Base-by-base conservation (phyloP, 78 protist species). In the Dictyostelium citrinum region DNA sequence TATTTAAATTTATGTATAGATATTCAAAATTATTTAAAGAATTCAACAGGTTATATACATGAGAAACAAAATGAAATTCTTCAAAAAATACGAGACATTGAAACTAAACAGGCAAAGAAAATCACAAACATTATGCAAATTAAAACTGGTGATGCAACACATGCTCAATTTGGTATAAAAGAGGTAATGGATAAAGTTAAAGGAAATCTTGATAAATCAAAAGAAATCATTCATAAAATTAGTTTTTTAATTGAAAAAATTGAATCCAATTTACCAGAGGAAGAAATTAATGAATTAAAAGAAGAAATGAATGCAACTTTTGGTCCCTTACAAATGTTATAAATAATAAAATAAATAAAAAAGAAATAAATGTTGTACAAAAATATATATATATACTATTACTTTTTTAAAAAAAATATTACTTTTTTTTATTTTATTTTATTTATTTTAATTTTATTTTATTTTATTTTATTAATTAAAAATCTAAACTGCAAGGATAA, bases 401-500 rank as follows among this genome's bases (percentile, higher is more conserved):
- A 5, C 3, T 37, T 37, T 37, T 37, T 37, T 3, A 49, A 12
- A 49, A 49, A 49, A 49, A 49, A 5, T 55, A 20, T 55, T 20
- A 20, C 16, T 20, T 14, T 55, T 27, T 27, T 64, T 27, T 64
- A 8, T 58, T 58, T 58, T 58, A 9, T 58, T 58, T 58, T 58
- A n/a, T 16, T 49, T 49, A 2, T 14, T 49, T 49, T 49, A 14
- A 43, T 43, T 43, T 43, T 43, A 6, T 6, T 49, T 51, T 31
- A 60, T 14, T 29, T 90, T 3, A 3, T 37, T 37, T 37, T 3
- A 37, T 3, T 3, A 37, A 3, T 39, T 90, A 90, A 39, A 81
- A 90, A 64, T 90, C 94, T 5, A 81, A 70, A 37, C 46, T n/a
- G 12, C 84, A 22, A 46, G 96, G 96, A 76, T 92, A 92, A 27